A percentile compares a stretch with the other conserved stretches of the same genome.
These are phyloP conservation scores for Penicillium sp. DNA, from an alignment of 2,329 filamentous ascomycete species.

Conservation along the genomic window DNA sequence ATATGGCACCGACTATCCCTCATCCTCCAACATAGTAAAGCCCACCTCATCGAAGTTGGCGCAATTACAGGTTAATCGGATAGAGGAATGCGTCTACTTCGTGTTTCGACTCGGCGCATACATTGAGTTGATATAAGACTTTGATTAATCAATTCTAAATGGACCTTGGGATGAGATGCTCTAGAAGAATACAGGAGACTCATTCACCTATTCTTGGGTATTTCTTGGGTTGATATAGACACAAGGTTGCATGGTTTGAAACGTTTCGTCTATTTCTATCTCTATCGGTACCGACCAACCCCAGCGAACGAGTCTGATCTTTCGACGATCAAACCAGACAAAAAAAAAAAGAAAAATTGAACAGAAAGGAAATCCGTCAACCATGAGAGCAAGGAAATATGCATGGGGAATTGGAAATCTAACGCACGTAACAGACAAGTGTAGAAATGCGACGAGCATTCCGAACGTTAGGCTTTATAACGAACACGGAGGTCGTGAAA, in stretches of 20 bases:
- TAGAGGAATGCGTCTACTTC: too few relatives aligned
- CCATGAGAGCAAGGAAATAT: slow-evolving; percentile 14
- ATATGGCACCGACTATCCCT: too few relatives aligned
- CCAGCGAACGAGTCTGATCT: slow-evolving; percentile 10
- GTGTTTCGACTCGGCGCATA: too few relatives aligned
- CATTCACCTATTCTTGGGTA: slow-evolving; percentile 1
- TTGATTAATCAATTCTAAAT: too few relatives aligned
- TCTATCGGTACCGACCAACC: slow-evolving; percentile 16
- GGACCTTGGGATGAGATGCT: too few relatives aligned
- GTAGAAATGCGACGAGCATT: slow-evolving; percentile 12
- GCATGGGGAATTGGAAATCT: slow-evolving; percentile 17
- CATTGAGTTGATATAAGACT: too few relatives aligned
- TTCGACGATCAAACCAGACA: slow-evolving; percentile 9
- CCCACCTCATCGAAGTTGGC: too few relatives aligned
- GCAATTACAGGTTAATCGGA: too few relatives aligned
- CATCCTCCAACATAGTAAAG: too few relatives aligned
- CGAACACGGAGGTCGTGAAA: slow-evolving; percentile 8
- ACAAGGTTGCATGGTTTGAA: too few relatives aligned
- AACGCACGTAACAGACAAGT: slow-evolving; percentile 13
- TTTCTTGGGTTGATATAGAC: too few relatives aligned
- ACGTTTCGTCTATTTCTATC: slow-evolving; percentile 25
- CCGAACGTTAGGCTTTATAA: slow-evolving; percentile 11
- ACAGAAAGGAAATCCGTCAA: slow-evolving; percentile 15
- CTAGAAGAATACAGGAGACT: too few relatives aligned
- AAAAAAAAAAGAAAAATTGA: slow-evolving; percentile 8